A percentile compares a stretch with the other conserved stretches of the same genome.
Conservation (phyloP, 495 filamentous ascomycete genomes). For the Podospora sp. region DNA sequence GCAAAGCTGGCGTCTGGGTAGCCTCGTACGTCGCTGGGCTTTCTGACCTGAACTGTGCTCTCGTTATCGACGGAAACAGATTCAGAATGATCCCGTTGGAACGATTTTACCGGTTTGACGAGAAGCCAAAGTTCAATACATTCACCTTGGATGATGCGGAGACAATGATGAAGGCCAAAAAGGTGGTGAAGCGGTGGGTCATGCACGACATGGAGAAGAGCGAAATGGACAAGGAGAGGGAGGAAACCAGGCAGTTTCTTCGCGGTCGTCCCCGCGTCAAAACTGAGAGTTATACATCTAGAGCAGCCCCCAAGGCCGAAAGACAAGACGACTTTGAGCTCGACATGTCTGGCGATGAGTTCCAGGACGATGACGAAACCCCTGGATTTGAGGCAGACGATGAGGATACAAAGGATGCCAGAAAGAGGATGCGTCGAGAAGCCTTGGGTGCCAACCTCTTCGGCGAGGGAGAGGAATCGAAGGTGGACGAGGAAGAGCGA, state of each 20-base stretch:
- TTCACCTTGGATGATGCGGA: slow-evolving; percentile 86
- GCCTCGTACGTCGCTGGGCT: slow-evolving; percentile 85
- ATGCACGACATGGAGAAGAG: slow-evolving; percentile 65
- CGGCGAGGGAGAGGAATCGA: slow-evolving; percentile 78
- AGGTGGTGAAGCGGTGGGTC: slow-evolving; percentile 64
- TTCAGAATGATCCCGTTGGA: slow-evolving; percentile 91
- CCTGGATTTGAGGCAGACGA: slow-evolving; percentile 80
- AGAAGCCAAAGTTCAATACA: slow-evolving; percentile 79
- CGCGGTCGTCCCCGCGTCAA: slow-evolving; percentile 52
- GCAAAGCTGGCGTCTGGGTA: slow-evolving; percentile 83
- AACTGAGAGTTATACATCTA: slow-evolving; percentile 55
- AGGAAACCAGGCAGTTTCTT: slow-evolving; percentile 50
- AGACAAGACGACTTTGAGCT: slow-evolving; percentile 59
- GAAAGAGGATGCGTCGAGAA: slow-evolving; percentile 82
- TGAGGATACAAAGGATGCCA: slow-evolving; percentile 84
- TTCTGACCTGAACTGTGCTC: slow-evolving; percentile 73
- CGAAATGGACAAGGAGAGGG: slow-evolving; percentile 53
- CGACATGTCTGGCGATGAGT: slow-evolving; percentile 57
- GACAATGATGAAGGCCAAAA: slow-evolving; percentile 62
- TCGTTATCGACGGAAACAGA: slow-evolving; percentile 64
- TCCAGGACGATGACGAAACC: slow-evolving; percentile 80
- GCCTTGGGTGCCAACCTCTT: slow-evolving; percentile 87
- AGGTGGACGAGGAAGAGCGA: slow-evolving; percentile 79
- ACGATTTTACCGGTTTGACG: slow-evolving; percentile 90
- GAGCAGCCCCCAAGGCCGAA: slow-evolving; percentile 52